Conservation (phyloP, 352 stramenopile species). For the Pythium volutum region DNA sequence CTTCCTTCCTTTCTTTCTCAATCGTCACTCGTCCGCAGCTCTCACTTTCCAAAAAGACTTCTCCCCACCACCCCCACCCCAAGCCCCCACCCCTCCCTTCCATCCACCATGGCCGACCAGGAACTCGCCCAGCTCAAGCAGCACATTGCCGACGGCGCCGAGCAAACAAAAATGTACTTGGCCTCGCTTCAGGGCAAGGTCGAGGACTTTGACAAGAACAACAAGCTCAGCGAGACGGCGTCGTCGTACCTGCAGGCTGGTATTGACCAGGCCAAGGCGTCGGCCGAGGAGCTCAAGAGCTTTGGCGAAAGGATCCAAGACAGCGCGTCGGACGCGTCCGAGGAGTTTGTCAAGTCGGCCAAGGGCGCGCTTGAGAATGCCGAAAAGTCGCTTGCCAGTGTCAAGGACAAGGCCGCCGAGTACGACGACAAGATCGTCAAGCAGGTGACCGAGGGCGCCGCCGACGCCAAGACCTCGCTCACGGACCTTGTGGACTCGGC, state of each 20-base stretch:
- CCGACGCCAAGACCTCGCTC: constrained; percentile 49
- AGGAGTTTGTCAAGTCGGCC: constrained; percentile 41
- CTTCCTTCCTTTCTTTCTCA: not conserved
- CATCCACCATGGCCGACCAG: constrained; percentile 10
- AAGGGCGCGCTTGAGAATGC: constrained; percentile 47
- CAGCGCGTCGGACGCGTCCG: constrained; percentile 44
- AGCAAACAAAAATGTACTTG: constrained; percentile 75
- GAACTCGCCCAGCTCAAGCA: constrained; percentile 63
- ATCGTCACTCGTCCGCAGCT: not conserved
- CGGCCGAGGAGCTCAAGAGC: constrained; percentile 65
- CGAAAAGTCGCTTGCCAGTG: constrained; percentile 15
- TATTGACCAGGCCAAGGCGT: constrained; percentile 60
- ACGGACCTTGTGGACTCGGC: constrained; percentile 45
- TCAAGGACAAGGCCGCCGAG: constrained; percentile 56
- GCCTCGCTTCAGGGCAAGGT: constrained; percentile 31
- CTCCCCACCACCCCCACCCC: not conserved
- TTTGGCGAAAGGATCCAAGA: constrained; percentile 52
- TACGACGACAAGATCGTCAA: constrained; percentile 44
- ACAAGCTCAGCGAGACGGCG: constrained; percentile 68
- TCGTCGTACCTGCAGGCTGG: constrained; percentile 56
- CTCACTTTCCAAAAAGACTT: constrained; percentile 18
- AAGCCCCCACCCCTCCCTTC: constrained; percentile 1
- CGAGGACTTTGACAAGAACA: constrained; percentile 55
- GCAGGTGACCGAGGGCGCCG: constrained; percentile 26
- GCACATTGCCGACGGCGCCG: constrained; percentile 62